Evolutionary conservation across 345 rosid species (phyloP), one percentile per base, ranked within the genome.

Genomic region (Citrus glauca): DNA sequence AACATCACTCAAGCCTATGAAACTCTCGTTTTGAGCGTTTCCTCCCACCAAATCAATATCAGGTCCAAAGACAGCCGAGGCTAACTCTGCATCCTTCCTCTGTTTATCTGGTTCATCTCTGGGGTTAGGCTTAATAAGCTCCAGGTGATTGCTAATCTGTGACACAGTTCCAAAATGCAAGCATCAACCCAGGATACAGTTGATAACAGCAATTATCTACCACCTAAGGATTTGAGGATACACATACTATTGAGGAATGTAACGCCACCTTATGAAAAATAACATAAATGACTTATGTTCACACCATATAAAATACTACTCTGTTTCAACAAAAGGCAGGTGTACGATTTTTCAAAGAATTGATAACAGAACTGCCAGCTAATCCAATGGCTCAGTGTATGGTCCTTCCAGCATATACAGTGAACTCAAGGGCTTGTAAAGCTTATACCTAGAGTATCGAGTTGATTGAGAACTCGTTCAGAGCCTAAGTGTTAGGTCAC

Each of bases 71-170:
- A 95, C 95, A 45, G 95, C 86, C 50, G 92, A 82, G 28, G 90
- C 94, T 85, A 95, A 92, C 81, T 95, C 97, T 61, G 95, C 91
- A 77, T 94, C 99, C 82, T 92, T 95, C 81, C 85, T 88, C 74
- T 94, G 99, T 82, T 95, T 95, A 35, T 90, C 94, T 45, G 85
- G 84, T 74, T 94, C 98, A 84, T 95, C 99, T 86, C 84, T 85
- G 30, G 95, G 91, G 74, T 92, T 94, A n/a, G 98, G 97, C 91
- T 95, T 95, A 66, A 95, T 87, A 76, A 95, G 94, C 91, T 95
- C 99, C 77, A 93, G 83, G 84, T 95, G 99, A 87, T 92, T 95
- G 87, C 99, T 93, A 80, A 95, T 85, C 97, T 95, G 90, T 73
- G 60, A 78, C 71, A 28, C 30, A 63, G 57, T 73, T 72, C 77